These are phyloP conservation scores for Fusarium drepaniforme DNA, from an alignment of 2,329 filamentous ascomycete species.

Conservation along the genomic window DNA sequence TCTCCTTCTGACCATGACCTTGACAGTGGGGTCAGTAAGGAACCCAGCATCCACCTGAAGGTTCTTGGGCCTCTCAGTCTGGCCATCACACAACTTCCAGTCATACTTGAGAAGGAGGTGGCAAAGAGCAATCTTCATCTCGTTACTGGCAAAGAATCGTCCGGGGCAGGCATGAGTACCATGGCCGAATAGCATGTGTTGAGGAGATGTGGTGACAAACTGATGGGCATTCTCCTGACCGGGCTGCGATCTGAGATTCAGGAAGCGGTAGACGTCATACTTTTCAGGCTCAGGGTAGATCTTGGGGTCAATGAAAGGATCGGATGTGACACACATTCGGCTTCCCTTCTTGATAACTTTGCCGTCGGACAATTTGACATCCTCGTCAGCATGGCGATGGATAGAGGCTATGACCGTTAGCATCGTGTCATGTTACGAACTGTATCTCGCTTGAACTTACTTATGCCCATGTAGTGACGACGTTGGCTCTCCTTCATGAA, in stretches of 20 bases:
- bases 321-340: neutral
- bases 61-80: neutral
- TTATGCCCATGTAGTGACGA: neutral
- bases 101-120: conserved; percentile 65
- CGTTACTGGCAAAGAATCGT: conserved; percentile 65
- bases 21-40: neutral
- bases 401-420: neutral
- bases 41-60: neutral
- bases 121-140: conserved; percentile 64
- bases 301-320: neutral
- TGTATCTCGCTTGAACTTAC: neutral
- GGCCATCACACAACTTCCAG: conserved; percentile 17
- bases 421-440: neutral
- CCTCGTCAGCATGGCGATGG: neutral
- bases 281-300: neutral
- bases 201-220: neutral
- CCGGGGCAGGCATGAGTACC: conserved; percentile 62
- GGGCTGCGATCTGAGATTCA: neutral
- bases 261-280: neutral
- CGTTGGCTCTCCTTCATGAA: neutral
- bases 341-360: neutral
- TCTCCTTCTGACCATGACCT: neutral
- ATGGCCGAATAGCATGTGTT: neutral
- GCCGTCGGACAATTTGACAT: neutral
- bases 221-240: conserved; percentile 49